Evolutionary conservation across 129 eudicot genomes (phyloP).

Genomic region (Chrysanthemum lavandulifolium): DNA sequence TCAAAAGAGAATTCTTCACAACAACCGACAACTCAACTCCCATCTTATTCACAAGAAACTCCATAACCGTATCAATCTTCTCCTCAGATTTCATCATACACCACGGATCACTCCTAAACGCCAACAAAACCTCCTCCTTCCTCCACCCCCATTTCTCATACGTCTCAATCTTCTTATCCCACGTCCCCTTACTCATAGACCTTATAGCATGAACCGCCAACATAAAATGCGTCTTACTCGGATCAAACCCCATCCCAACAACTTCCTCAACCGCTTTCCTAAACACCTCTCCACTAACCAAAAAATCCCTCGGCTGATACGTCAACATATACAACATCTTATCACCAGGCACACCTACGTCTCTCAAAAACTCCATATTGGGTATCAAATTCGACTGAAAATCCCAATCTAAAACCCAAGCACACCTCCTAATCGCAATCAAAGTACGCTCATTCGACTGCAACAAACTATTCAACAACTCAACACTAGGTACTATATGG

Average conservation of each 20-base stretch:
- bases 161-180: slow-evolving; percentile 44
- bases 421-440: slow-evolving; percentile 32
- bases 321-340: slow-evolving; percentile 31
- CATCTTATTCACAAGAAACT: slow-evolving; percentile 35
- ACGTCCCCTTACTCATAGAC: slow-evolving; percentile 32
- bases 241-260: slow-evolving; percentile 43
- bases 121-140: slow-evolving; percentile 27
- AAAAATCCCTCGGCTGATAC: slow-evolving; percentile 26
- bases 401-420: slow-evolving; percentile 35
- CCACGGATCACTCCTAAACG: slow-evolving; percentile 36
- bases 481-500: slow-evolving; percentile 24
- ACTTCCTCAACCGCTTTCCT: slow-evolving; percentile 32
- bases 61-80: slow-evolving; percentile 36
- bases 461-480: slow-evolving; percentile 25
- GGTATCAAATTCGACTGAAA: slow-evolving; percentile 13
- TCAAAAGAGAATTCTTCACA: slow-evolving; percentile 23
- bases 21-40: slow-evolving; percentile 35
- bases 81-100: slow-evolving; percentile 48
- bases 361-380: slow-evolving; percentile 31
- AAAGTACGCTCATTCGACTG: slow-evolving; percentile 30
- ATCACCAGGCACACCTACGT: slow-evolving; percentile 30
- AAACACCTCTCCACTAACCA: slow-evolving; percentile 20
- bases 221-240: slow-evolving; percentile 28
- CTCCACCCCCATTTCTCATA: slow-evolving; percentile 56
- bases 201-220: slow-evolving; percentile 32